Base-by-base conservation (phyloP, 2,329 filamentous ascomycete species). In the Aspergillus fijiensis region DNA sequence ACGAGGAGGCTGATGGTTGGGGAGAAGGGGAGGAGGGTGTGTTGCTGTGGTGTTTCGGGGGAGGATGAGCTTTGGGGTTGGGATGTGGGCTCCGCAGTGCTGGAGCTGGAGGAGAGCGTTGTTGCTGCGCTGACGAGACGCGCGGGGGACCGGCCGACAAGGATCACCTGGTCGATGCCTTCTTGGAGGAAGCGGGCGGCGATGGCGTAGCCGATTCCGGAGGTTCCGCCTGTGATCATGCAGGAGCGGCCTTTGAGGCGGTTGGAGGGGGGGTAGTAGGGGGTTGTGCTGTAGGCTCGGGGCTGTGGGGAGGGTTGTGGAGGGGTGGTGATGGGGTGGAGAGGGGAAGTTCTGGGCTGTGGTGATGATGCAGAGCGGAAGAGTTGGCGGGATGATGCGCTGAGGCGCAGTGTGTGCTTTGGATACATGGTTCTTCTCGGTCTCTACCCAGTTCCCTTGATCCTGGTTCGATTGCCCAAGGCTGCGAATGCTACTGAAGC, bases 191-290 rank as follows among this genome's bases (percentile, higher is more conserved):
- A 89, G n/a, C 84, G 80, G 42, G 78, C 74, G 10, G 89, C 89
- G 57, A 92, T 89, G 55, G 85, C 84, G 48, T 82, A 79, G 49
- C 90, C 90, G 66, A 92, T 91, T 56, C 87, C 86, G 21, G 88
- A 86, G 49, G 87, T 89, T 21, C 84, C 89, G 51, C 90, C 90
- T 2, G 89, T 89, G 55, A 92, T 80, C 70, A 90, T 79, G 55
- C 76, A 77, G 58, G 70, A 78, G 27, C 74, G 68, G 31, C 74
- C 73, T 25, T 63, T 56, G n/a, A 79, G 67, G 35, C 71, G 68
- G 23, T 59, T 62, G n/a, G 68, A 61, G 31, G 65, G 51, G 39
- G 42, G 31, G 45, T 49, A 39, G 33, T 60, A 52, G 49, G 66
- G 45, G 9, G 14, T 39, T n/a, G 12, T 35, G 33, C 21, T 58